phyloP scores from a whole-genome alignment of 495 filamentous ascomycete species.

The Hypoxylon subgilvum region DNA sequence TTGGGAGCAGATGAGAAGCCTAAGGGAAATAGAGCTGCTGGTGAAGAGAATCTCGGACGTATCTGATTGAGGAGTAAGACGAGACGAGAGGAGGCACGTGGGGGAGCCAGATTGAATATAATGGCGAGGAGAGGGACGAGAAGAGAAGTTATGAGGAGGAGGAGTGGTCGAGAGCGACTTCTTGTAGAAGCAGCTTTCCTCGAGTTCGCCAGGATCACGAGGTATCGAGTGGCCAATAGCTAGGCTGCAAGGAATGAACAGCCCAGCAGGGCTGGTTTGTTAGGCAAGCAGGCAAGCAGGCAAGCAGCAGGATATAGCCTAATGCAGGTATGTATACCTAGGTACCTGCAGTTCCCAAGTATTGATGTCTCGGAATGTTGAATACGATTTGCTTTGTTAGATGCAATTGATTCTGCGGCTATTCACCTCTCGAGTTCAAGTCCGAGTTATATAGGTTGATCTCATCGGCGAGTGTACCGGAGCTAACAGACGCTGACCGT shows the following conservation, averaged over 20 bases:
- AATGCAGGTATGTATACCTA: slow-evolving; percentile 26
- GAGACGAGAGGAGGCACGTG: slow-evolving; percentile 68
- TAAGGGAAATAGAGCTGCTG: slow-evolving; percentile 15
- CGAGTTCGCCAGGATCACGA: slow-evolving; percentile 31
- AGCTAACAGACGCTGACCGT: too few species aligned
- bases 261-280: slow-evolving; percentile 1
- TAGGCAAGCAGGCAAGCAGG: not conserved
- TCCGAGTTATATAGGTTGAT: too few species aligned
- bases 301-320: not conserved
- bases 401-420: slow-evolving; percentile 19
- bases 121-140: slow-evolving; percentile 67
- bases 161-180: slow-evolving; percentile 40
- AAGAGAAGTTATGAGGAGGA: slow-evolving; percentile 57
- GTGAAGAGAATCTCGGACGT: slow-evolving; percentile 42
- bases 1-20: slow-evolving; percentile 3
- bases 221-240: not conserved
- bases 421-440: too few species aligned
- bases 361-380: slow-evolving; percentile 8
- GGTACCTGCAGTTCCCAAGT: too few species aligned
- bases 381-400: slow-evolving; percentile 14
- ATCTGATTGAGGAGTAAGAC: slow-evolving; percentile 65
- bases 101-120: slow-evolving; percentile 77
- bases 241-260: not conserved
- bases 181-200: slow-evolving; percentile 36
- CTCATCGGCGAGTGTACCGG: too few species aligned